Conservation (phyloP, 2,329 filamentous ascomycete genomes). For the Fusarium beomiforme region DNA sequence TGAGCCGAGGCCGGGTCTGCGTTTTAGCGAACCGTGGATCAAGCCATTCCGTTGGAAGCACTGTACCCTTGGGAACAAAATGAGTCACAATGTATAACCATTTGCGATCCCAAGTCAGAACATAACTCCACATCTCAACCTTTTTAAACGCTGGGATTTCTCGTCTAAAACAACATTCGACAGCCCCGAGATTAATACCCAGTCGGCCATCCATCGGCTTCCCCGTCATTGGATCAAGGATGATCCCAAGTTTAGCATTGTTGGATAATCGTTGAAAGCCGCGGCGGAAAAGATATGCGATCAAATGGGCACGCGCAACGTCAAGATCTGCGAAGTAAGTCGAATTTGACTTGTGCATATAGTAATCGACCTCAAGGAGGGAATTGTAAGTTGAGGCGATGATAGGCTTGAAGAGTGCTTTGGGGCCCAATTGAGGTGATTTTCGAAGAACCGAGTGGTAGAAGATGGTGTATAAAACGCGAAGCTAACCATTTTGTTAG, state of each 20-base stretch:
- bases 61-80: neutral
- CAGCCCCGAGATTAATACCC: neutral
- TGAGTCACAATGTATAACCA: constrained; percentile 6
- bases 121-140: constrained; percentile 2
- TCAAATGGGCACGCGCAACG: neutral
- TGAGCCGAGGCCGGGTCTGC: accelerated
- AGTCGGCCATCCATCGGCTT: neutral
- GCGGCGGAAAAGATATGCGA: neutral
- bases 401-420: neutral
- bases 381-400: neutral
- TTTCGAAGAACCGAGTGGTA: neutral
- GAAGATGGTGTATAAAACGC: neutral
- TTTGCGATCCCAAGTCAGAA: constrained; percentile 7
- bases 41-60: neutral
- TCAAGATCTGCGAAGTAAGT: constrained; percentile 14
- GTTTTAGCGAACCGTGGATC: neutral
- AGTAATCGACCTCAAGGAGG: constrained; percentile 7
- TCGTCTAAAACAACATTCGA: neutral
- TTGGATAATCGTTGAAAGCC: neutral
- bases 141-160: neutral
- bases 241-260: neutral
- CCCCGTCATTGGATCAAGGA: neutral
- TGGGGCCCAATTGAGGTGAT: neutral
- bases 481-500: neutral
- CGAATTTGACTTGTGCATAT: constrained; percentile 11